These are phyloP conservation scores for Suillus variegatus DNA, from an alignment of 768 basidiomycete species.

Conservation along the genomic window DNA sequence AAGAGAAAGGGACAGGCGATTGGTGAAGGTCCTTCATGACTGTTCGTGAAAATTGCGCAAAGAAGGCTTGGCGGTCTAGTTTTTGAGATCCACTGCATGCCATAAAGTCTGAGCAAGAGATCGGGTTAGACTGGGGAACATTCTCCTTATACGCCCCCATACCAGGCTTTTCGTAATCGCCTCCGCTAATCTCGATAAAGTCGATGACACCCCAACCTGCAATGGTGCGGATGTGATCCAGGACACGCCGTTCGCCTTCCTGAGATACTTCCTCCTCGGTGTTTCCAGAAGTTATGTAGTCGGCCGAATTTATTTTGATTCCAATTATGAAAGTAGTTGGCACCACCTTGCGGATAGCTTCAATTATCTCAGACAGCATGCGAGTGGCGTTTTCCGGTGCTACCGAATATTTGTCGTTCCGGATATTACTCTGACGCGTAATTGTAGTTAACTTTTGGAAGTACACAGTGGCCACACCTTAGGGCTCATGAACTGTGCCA, in stretches of 20 bases:
- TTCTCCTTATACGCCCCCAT: slow-evolving; percentile 21
- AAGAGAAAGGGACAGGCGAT: slow-evolving; percentile 21
- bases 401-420: slow-evolving; percentile 62
- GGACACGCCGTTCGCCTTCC: slow-evolving; percentile 40
- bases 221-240: slow-evolving; percentile 62
- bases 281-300: slow-evolving; percentile 51
- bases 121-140: slow-evolving; percentile 11
- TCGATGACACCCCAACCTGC: slow-evolving; percentile 69
- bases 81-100: slow-evolving; percentile 17
- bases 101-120: slow-evolving; percentile 46
- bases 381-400: slow-evolving; percentile 46
- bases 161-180: slow-evolving; percentile 83
- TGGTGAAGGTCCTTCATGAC: slow-evolving; percentile 39
- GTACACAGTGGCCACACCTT: slow-evolving; percentile 44
- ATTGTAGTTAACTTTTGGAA: slow-evolving; percentile 20
- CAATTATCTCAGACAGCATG: slow-evolving; percentile 57
- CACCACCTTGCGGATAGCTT: slow-evolving; percentile 53
- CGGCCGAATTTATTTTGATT: slow-evolving; percentile 79
- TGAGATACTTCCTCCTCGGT: slow-evolving; percentile 34
- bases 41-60: slow-evolving; percentile 62
- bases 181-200: slow-evolving; percentile 87
- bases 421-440: slow-evolving; percentile 45
- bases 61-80: slow-evolving; percentile 68
- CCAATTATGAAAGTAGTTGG: slow-evolving; percentile 68
- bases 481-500: slow-evolving; percentile 76